Evolutionary conservation across 2,329 filamentous ascomycete genomes (phyloP).

Genomic region (Eutypella sp.): DNA sequence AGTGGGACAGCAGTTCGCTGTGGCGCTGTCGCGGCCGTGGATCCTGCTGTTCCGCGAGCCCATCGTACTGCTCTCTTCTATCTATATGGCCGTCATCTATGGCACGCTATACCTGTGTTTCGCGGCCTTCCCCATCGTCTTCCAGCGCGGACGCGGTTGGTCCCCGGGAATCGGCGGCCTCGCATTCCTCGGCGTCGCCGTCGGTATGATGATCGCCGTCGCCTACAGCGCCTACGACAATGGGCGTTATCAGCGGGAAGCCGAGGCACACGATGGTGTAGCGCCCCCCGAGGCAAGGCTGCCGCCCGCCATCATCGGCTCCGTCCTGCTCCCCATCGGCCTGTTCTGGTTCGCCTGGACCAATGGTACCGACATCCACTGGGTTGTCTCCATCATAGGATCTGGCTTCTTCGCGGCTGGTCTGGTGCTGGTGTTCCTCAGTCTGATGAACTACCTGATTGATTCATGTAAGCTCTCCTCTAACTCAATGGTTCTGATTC

Average conservation of each 20-base stretch:
- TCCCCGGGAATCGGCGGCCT: conserved; percentile 54
- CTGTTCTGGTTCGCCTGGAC: conserved; percentile 70
- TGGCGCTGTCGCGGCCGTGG: conserved; percentile 60
- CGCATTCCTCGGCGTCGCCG: conserved; percentile 63
- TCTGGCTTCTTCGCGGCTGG: conserved; percentile 34
- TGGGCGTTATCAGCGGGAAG: conserved; percentile 43
- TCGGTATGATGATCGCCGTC: conserved; percentile 60
- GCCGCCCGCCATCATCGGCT: conserved; percentile 56
- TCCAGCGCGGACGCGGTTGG: conserved; percentile 56
- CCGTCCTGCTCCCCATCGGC: conserved; percentile 56
- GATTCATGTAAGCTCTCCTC: conserved; percentile 36
- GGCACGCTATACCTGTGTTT: conserved; percentile 57
- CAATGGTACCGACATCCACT: conserved; percentile 48
- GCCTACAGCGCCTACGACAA: conserved; percentile 52
- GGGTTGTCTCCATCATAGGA: conserved; percentile 39
- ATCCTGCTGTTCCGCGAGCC: conserved; percentile 65
- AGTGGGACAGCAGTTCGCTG: conserved; percentile 48
- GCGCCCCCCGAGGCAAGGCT: conserved; percentile 64
- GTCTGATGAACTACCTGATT: conserved; percentile 53
- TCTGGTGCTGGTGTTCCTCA: conserved; percentile 52
- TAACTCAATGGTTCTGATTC: neutral
- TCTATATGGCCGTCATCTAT: conserved; percentile 63
- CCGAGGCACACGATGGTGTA: conserved; percentile 42
- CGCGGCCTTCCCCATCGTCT: conserved; percentile 61
- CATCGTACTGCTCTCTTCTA: conserved; percentile 59